These are phyloP conservation scores for Penicillium occitanis DNA, from an alignment of 2,329 filamentous ascomycete species.

Conservation along the genomic window DNA sequence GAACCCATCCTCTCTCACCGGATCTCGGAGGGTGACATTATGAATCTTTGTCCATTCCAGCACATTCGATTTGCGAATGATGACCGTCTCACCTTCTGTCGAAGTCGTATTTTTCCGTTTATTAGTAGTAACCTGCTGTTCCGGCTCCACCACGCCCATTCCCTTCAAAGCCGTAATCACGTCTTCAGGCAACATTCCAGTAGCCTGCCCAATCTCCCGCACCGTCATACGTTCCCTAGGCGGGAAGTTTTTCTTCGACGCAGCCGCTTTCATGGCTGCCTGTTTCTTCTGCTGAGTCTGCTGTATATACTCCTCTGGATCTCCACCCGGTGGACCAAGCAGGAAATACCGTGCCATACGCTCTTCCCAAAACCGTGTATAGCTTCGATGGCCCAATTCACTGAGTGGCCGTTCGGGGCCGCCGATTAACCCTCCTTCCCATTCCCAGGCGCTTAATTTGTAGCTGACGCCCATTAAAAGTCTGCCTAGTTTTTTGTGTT, in stretches of 20 bases:
- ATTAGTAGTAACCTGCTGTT: constrained; percentile 24
- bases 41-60: constrained; percentile 66
- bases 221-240: constrained; percentile 59
- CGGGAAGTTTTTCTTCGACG: constrained; percentile 26
- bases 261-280: constrained; percentile 46
- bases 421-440: constrained; percentile 65
- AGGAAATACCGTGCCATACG: constrained; percentile 71
- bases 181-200: constrained; percentile 83
- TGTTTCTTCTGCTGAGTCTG: constrained; percentile 34
- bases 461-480: constrained; percentile 92
- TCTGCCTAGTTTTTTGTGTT: constrained; percentile 82
- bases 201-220: constrained; percentile 69
- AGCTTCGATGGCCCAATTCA: constrained; percentile 78
- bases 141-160: constrained; percentile 68
- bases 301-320: constrained; percentile 31
- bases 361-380: constrained; percentile 80
- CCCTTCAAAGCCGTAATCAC: constrained; percentile 74
- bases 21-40: constrained; percentile 61
- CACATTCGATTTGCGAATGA: constrained; percentile 60
- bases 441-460: constrained; percentile 79
- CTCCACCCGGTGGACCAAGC: constrained; percentile 31
- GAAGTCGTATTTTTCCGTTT: neutral
- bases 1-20: constrained; percentile 75
- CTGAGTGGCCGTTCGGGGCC: constrained; percentile 94
- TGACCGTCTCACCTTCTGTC: constrained; percentile 32